These are phyloP conservation scores for Erythrobasidium yunnanense DNA, from an alignment of 768 basidiomycete species.

Conservation along the genomic window DNA sequence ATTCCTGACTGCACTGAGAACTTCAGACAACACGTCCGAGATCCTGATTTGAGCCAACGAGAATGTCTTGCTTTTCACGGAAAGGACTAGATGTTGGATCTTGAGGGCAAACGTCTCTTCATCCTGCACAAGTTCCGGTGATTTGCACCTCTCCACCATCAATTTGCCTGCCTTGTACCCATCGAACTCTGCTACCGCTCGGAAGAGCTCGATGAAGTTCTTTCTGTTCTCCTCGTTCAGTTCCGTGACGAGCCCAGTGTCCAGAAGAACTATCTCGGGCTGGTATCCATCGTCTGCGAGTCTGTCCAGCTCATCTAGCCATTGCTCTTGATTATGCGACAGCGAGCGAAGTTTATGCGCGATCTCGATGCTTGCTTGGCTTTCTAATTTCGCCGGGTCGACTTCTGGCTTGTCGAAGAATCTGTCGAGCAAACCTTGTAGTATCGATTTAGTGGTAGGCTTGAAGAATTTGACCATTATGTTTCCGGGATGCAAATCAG, in stretches of 20 bases:
- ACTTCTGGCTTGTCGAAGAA: slow-evolving; percentile 46
- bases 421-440: slow-evolving; percentile 42
- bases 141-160: slow-evolving; percentile 88
- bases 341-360: slow-evolving; percentile 60
- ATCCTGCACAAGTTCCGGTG: slow-evolving; percentile 79
- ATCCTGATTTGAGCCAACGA: slow-evolving; percentile 94
- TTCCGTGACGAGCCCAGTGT: slow-evolving; percentile 85
- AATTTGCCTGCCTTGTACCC: slow-evolving; percentile 89
- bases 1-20: slow-evolving; percentile 67
- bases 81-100: slow-evolving; percentile 90
- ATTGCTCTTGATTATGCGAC: slow-evolving; percentile 48
- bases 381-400: slow-evolving; percentile 33
- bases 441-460: slow-evolving; percentile 56
- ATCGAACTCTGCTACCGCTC: slow-evolving; percentile 89
- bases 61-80: slow-evolving; percentile 92
- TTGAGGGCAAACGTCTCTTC: slow-evolving; percentile 91
- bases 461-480: slow-evolving; percentile 96
- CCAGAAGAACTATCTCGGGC: slow-evolving; percentile 90
- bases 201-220: slow-evolving; percentile 95
- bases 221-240: slow-evolving; percentile 68
- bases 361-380: slow-evolving; percentile 44
- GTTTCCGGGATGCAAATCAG: slow-evolving; percentile 58
- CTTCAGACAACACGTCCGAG: slow-evolving; percentile 79
- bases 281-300: slow-evolving; percentile 65
- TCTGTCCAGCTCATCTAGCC: slow-evolving; percentile 57